These are phyloP conservation scores for Diddensiella santjacobensis DNA, from an alignment of 805 yeast species.

Conservation along the genomic window DNA sequence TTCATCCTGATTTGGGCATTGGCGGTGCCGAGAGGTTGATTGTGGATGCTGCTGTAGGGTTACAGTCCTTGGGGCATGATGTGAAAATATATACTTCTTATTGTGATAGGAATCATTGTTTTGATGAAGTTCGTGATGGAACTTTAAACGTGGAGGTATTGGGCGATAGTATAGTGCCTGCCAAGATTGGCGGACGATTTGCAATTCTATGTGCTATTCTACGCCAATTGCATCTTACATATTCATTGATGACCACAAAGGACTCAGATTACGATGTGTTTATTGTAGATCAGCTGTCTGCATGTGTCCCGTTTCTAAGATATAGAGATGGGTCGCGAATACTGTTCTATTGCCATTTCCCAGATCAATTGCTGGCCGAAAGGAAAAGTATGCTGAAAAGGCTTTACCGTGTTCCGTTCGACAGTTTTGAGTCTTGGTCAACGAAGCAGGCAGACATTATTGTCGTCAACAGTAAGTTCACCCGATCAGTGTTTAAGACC, in stretches of 20 bases:
- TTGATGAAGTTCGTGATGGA: conserved; percentile 71
- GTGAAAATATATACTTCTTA: conserved; percentile 82
- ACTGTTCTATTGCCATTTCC: conserved; percentile 93
- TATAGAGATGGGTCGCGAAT: conserved; percentile 41
- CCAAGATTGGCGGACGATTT: conserved; percentile 59
- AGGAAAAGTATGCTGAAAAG: conserved; percentile 53
- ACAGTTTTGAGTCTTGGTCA: conserved; percentile 74
- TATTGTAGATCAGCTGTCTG: conserved; percentile 83
- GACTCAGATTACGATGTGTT: conserved; percentile 59
- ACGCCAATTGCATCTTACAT: conserved; percentile 69
- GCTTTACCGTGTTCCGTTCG: conserved; percentile 78
- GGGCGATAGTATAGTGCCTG: conserved; percentile 81
- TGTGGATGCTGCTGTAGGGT: conserved; percentile 89
- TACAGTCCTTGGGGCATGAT: conserved; percentile 61
- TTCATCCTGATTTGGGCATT: conserved; percentile 95
- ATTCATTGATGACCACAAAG: conserved; percentile 44
- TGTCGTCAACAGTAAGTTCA: conserved; percentile 85
- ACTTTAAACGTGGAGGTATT: conserved; percentile 59
- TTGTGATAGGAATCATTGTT: conserved; percentile 81
- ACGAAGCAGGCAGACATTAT: conserved; percentile 72
- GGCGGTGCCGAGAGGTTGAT: conserved; percentile 98
- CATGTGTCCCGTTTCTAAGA: conserved; percentile 71
- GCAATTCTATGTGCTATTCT: conserved; percentile 78
- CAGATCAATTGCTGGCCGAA: conserved; percentile 75
- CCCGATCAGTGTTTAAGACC: conserved; percentile 60